A percentile compares a stretch with the other conserved stretches of the same genome.
phyloP scores from a whole-genome alignment of 2,329 filamentous ascomycete species.

The Colletotrichum musae region DNA sequence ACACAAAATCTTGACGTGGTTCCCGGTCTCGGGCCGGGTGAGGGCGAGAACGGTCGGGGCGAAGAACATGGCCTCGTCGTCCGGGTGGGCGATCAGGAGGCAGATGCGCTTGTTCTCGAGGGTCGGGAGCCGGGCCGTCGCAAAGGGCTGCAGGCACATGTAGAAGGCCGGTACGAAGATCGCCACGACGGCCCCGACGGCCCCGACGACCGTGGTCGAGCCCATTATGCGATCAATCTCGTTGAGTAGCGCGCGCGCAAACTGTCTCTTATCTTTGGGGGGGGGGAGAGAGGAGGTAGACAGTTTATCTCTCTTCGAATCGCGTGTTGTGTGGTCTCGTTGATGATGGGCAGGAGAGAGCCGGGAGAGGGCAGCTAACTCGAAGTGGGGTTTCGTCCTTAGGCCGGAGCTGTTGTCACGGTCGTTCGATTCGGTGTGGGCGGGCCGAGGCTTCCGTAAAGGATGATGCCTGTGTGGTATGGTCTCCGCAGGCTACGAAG shows the following conservation, averaged over 20 bases:
- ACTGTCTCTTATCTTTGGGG: too few species aligned
- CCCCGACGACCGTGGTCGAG: conserved; percentile 38
- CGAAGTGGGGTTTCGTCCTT: too few species aligned
- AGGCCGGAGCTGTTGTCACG: conserved; percentile 1
- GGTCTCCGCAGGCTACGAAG: background rate
- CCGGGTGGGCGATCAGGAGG: conserved; percentile 94
- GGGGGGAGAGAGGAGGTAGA: too few species aligned
- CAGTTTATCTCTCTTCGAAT: too few species aligned
- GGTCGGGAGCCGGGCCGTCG: conserved; percentile 71
- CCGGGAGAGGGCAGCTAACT: too few species aligned
- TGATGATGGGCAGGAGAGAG: too few species aligned
- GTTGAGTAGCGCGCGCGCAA: too few species aligned
- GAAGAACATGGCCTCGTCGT: conserved; percentile 99
- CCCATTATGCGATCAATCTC: conserved; percentile 44
- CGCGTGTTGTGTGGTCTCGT: too few species aligned
- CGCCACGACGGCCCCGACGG: conserved; percentile 54
- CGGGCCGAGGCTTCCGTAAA: background rate
- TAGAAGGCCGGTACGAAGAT: conserved; percentile 66
- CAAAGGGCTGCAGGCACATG: conserved; percentile 64
- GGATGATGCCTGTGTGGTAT: too few species aligned
- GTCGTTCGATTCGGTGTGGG: conserved; percentile 11
- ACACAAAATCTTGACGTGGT: conserved; percentile 95
- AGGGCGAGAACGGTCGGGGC: conserved; percentile 89
- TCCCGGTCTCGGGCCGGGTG: conserved; percentile 82
- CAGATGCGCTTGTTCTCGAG: conserved; percentile 89